phyloP scores from a whole-genome alignment of 2,329 filamentous ascomycete genomes.

The Colletotrichum neosansevieriae region DNA sequence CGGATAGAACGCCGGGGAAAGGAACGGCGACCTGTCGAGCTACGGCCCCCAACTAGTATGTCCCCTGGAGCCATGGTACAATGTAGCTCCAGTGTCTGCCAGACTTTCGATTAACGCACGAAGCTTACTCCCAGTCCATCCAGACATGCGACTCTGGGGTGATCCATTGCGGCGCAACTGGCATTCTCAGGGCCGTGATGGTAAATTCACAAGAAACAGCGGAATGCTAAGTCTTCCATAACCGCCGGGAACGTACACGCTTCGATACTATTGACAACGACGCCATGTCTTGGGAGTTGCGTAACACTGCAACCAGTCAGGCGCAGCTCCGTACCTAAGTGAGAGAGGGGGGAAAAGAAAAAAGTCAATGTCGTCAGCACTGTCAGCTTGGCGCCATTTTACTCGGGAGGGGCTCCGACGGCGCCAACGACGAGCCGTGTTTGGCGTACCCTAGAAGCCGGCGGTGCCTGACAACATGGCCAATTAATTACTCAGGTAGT shows the following conservation, averaged over 20 bases:
- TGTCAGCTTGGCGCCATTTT: conserved; percentile 32
- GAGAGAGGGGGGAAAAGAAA: conserved; percentile 16
- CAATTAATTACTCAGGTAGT: not conserved
- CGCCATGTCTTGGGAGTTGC: conserved; percentile 37
- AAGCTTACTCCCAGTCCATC: not conserved
- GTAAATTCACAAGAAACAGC: not conserved
- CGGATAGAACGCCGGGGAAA: conserved; percentile 1
- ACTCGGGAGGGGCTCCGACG: conserved; percentile 31
- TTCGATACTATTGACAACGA: conserved; percentile 25
- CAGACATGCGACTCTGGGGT: conserved; percentile 7
- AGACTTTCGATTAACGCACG: too few species aligned
- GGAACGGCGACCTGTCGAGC: not conserved
- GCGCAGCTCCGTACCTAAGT: not conserved
- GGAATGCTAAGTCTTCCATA: conserved; percentile 10
- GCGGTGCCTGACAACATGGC: not conserved
- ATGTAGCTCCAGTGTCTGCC: not conserved
- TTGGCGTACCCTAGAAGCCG: not conserved
- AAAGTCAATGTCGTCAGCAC: conserved; percentile 42
- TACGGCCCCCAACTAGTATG: not conserved
- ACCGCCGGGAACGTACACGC: conserved; percentile 1
- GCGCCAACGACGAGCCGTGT: conserved; percentile 19
- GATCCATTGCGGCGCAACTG: conserved; percentile 14
- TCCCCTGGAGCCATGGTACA: not conserved
- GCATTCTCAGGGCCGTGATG: conserved; percentile 4
- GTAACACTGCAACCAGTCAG: conserved; percentile 27